Evolutionary conservation across 768 basidiomycete genomes (phyloP).

Genomic region (Serendipita vermifera): DNA sequence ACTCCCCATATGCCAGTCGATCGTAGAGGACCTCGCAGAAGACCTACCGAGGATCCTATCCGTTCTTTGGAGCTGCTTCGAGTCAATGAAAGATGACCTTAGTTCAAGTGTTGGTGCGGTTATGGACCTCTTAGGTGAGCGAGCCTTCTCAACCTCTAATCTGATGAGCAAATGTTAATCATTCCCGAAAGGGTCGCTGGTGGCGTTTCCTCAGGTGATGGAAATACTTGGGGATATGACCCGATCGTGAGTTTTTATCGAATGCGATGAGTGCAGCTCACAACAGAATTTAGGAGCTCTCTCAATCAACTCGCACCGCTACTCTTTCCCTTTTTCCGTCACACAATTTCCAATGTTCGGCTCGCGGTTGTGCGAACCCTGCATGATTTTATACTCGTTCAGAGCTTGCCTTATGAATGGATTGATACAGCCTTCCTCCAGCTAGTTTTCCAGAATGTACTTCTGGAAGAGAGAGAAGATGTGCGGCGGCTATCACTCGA

Average conservation of each 20-base stretch:
- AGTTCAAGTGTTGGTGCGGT: conserved; percentile 94
- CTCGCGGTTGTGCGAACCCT: conserved; percentile 85
- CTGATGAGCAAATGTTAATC: conserved; percentile 1
- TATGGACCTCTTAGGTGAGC: conserved; percentile 87
- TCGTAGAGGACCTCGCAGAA: conserved; percentile 63
- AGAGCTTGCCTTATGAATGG: conserved; percentile 69
- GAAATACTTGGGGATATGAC: conserved; percentile 52
- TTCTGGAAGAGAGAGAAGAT: conserved; percentile 81
- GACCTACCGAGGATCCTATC: conserved; percentile 60
- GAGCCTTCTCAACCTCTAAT: neutral
- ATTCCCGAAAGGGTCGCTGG: conserved; percentile 70
- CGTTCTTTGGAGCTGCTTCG: conserved; percentile 82
- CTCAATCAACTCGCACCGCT: conserved; percentile 73
- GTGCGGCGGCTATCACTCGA: conserved; percentile 59
- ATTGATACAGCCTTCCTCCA: conserved; percentile 61
- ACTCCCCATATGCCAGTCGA: conserved; percentile 68
- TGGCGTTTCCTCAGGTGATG: conserved; percentile 67
- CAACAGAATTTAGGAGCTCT: conserved; percentile 53
- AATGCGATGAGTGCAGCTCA: no score
- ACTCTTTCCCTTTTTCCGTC: conserved; percentile 92
- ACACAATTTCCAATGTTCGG: conserved; percentile 88
- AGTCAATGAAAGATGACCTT: conserved; percentile 90
- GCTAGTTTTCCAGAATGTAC: conserved; percentile 83
- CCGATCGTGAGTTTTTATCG: conserved; percentile 64
- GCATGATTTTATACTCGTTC: conserved; percentile 69